Conservation (phyloP, 2,329 filamentous ascomycete genomes). For the Alternaria gaisen region DNA sequence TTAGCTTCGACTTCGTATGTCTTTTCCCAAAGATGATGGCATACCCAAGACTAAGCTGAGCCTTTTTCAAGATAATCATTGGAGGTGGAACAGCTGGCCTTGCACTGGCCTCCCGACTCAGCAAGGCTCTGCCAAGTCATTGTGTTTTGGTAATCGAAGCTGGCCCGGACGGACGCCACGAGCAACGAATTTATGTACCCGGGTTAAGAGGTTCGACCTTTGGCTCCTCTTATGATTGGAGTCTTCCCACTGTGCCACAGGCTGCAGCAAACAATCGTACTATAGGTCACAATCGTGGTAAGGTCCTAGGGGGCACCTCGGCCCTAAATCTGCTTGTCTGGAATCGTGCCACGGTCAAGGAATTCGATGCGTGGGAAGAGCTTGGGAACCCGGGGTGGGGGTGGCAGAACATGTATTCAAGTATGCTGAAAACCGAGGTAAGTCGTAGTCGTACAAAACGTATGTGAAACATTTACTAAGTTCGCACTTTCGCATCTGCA, state of each 20-base stretch:
- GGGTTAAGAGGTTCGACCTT: constrained; percentile 32
- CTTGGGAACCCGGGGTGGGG: constrained; percentile 66
- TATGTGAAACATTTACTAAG: background rate
- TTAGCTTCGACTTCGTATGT: constrained; percentile 12
- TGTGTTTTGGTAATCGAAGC: constrained; percentile 33
- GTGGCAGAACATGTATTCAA: constrained; percentile 56
- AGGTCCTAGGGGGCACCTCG: constrained; percentile 46
- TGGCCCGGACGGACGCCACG: constrained; percentile 34
- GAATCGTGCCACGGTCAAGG: constrained; percentile 42
- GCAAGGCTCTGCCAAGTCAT: constrained; percentile 32
- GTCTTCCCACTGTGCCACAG: constrained; percentile 56
- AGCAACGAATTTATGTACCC: constrained; percentile 32
- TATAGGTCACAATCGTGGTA: constrained; percentile 27
- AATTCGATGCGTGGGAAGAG: constrained; percentile 63
- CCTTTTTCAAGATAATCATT: constrained; percentile 14
- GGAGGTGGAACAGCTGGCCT: constrained; percentile 34
- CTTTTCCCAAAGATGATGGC: background rate
- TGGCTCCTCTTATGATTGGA: constrained; percentile 38
- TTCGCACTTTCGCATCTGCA: constrained; percentile 20
- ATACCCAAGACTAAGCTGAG: background rate
- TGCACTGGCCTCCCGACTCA: constrained; percentile 34
- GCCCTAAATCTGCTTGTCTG: constrained; percentile 49
- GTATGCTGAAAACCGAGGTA: constrained; percentile 36
- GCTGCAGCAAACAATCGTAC: constrained; percentile 46
- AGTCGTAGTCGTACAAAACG: background rate